Percentiles rank a stretch among this genome's conserved stretches.
Evolutionary conservation across 2,329 filamentous ascomycete genomes (phyloP).

Genomic region (Colletotrichum costaricense): DNA sequence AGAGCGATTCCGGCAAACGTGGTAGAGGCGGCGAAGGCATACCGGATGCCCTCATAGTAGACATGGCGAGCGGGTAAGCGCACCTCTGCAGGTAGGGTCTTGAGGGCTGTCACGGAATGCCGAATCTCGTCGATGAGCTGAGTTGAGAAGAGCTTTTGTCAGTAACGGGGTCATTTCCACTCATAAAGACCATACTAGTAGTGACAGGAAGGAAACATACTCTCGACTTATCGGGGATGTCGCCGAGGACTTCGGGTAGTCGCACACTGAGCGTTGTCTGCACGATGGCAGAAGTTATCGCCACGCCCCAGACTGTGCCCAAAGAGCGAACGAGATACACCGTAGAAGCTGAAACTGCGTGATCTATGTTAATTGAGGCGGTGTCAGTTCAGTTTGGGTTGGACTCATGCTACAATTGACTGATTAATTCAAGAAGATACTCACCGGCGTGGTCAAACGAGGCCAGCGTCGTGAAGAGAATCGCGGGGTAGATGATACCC

Average conservation of each 20-base stretch:
- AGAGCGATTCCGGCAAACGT: conserved; percentile 59
- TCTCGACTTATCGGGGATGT: conserved; percentile 67
- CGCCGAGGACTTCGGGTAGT: conserved; percentile 64
- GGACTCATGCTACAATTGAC: not conserved
- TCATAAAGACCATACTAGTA: not conserved
- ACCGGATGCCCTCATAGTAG: conserved; percentile 69
- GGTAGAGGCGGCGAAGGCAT: conserved; percentile 67
- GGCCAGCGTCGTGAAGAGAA: conserved; percentile 71
- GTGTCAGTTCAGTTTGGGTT: not conserved
- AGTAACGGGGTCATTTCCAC: not conserved
- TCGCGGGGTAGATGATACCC: conserved; percentile 68
- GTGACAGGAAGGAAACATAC: conserved; percentile 52
- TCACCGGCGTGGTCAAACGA: conserved; percentile 71
- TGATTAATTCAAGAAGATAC: conserved; percentile 27
- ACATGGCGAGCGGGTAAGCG: conserved; percentile 67
- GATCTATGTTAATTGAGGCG: conserved; percentile 55
- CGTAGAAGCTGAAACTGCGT: conserved; percentile 71
- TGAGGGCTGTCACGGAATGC: conserved; percentile 68
- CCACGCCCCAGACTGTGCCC: conserved; percentile 73
- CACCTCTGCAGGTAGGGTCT: conserved; percentile 64
- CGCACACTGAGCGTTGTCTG: conserved; percentile 69
- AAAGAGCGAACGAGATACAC: conserved; percentile 73
- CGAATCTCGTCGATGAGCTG: conserved; percentile 72
- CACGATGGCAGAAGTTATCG: conserved; percentile 70
- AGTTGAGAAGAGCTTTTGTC: conserved; percentile 27